Percentiles rank a stretch among this genome's conserved stretches.
Conservation (phyloP, 352 stramenopile genomes). For the Aphanomyces cochlioides region DNA sequence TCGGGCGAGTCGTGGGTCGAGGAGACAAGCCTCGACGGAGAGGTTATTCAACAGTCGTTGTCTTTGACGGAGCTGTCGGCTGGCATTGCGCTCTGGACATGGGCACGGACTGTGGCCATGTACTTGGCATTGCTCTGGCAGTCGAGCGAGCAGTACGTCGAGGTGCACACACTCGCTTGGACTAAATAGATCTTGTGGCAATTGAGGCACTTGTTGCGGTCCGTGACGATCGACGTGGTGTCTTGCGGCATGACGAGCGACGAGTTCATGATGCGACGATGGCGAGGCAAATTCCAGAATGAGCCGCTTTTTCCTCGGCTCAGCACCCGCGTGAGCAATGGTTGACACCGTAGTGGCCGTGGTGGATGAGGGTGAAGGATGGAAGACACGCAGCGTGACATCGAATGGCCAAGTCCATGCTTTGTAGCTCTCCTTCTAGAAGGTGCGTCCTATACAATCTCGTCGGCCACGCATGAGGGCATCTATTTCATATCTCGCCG, state of each 20-base stretch:
- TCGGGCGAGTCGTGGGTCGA: too few species aligned
- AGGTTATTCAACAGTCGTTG: not conserved
- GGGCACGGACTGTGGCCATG: slow-evolving; percentile 59
- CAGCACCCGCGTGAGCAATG: too few species aligned
- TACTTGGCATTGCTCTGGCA: slow-evolving; percentile 86
- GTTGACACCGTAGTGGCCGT: too few species aligned
- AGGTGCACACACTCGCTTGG: slow-evolving; percentile 18
- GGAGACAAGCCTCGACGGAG: too few species aligned
- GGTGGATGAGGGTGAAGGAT: not conserved
- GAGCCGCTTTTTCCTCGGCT: too few species aligned
- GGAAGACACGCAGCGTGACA: too few species aligned
- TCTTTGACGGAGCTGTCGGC: not conserved
- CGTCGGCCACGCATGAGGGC: too few species aligned
- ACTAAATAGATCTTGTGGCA: slow-evolving; percentile 28
- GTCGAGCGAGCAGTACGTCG: slow-evolving; percentile 65
- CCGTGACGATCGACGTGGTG: slow-evolving; percentile 20
- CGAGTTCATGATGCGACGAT: not conserved
- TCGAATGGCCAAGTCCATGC: too few species aligned
- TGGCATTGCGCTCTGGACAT: slow-evolving; percentile 2
- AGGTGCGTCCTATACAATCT: too few species aligned
- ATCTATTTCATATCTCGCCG: too few species aligned
- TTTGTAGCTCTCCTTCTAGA: too few species aligned
- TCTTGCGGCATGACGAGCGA: slow-evolving; percentile 10
- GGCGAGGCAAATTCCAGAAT: slow-evolving; percentile 4
- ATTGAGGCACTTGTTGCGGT: slow-evolving; percentile 21